Evolutionary conservation across 2,329 filamentous ascomycete genomes (phyloP).

Genomic region (Sclerotinia sclerotiorum): DNA sequence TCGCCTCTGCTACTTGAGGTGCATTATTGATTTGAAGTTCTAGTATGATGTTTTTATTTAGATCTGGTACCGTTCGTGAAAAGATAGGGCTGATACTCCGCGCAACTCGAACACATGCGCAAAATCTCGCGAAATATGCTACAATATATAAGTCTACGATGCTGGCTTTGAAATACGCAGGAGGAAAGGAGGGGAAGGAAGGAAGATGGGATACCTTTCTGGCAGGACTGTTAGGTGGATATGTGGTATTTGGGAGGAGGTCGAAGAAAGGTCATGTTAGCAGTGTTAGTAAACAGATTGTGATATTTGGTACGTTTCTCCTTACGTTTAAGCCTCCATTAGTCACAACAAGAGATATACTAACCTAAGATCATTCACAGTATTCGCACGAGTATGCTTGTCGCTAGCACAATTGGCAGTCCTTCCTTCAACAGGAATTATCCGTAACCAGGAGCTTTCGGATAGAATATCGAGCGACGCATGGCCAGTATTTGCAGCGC

Average conservation of each 20-base stretch:
- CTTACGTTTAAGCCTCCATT: background rate
- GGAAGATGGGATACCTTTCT: constrained; percentile 81
- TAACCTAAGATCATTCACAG: constrained; percentile 39
- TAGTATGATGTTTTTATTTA: constrained; percentile 96
- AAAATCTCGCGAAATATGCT: constrained; percentile 88
- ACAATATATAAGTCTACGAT: constrained; percentile 84
- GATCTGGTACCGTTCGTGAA: constrained; percentile 77
- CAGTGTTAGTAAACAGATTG: constrained; percentile 91
- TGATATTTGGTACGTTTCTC: constrained; percentile 65
- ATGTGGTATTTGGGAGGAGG: constrained; percentile 79
- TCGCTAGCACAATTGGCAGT: constrained; percentile 81
- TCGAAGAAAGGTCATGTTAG: constrained; percentile 68
- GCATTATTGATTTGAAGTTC: constrained; percentile 9
- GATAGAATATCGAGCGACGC: constrained; percentile 63
- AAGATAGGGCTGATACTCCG: constrained; percentile 77
- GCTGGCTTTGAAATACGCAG: constrained; percentile 67
- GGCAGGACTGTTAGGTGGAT: constrained; percentile 84
- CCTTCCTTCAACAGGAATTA: constrained; percentile 57
- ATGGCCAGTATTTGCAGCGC: constrained; percentile 88
- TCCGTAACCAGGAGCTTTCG: constrained; percentile 47
- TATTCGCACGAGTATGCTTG: constrained; percentile 87
- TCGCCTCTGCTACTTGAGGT: background rate
- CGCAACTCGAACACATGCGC: constrained; percentile 86
- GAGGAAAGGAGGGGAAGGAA: constrained; percentile 60
- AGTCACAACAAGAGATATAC: background rate